Evolutionary conservation across 2,329 filamentous ascomycete genomes (phyloP).

Genomic region (Arthrinium phaeospermum): DNA sequence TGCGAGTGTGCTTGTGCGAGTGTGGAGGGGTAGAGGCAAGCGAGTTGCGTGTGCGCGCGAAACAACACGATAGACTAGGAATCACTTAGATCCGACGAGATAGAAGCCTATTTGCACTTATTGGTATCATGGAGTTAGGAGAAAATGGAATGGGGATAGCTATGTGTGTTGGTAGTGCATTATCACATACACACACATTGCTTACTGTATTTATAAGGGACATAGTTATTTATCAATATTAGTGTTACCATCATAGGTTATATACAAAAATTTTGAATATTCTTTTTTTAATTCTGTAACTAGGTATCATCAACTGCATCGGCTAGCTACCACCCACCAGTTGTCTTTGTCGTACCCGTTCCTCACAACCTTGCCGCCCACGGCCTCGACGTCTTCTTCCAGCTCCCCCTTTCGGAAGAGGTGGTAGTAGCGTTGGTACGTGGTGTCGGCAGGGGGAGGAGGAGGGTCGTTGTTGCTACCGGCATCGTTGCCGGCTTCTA

Average conservation of each 20-base stretch:
- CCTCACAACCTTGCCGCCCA: conserved; percentile 77
- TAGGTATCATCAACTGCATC: conserved; percentile 7
- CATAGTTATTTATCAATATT: background rate
- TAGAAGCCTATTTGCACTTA: background rate
- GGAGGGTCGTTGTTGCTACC: background rate
- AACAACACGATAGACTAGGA: conserved; percentile 1
- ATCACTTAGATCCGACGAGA: background rate
- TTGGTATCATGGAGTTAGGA: background rate
- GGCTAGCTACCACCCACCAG: conserved; percentile 84
- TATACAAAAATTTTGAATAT: too few species aligned
- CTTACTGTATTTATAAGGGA: background rate
- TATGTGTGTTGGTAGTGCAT: background rate
- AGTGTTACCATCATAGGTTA: background rate
- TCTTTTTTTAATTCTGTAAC: too few species aligned
- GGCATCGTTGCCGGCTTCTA: background rate
- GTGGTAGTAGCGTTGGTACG: conserved; percentile 92
- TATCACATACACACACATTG: background rate
- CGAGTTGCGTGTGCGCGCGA: background rate
- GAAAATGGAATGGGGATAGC: background rate
- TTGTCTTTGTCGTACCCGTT: conserved; percentile 96
- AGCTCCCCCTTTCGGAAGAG: conserved; percentile 87
- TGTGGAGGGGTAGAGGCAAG: background rate
- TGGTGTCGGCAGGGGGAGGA: conserved; percentile 47
- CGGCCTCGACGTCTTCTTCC: conserved; percentile 75
- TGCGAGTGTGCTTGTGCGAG: background rate